Base-by-base conservation (phyloP, 148 eudicot species). In the Silene uniflora region DNA sequence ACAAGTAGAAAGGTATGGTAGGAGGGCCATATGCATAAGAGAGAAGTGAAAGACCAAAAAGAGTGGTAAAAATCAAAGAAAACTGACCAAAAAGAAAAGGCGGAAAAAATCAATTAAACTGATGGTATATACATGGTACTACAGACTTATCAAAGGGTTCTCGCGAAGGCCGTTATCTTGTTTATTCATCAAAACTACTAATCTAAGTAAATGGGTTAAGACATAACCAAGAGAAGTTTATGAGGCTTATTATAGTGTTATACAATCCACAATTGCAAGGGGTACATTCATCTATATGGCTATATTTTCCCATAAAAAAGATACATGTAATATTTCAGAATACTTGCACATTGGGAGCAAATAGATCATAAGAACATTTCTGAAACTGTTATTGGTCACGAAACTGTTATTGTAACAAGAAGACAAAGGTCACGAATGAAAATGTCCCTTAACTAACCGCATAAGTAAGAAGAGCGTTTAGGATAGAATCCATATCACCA, bases 401-500 rank as follows among this genome's bases (percentile, higher is more conserved):
- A 59, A 59, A 32, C 35, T 59, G 8, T 59, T 18, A 59, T 59
- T 59, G 22, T n/a, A 22, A 10, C 23, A 5, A 63, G 12, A 63
- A 63, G 10, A 63, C 4, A 66, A 66, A 66, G 21, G 19, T 29
- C 65, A 32, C 17, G 18, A 29, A 66, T 66, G 69, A 66, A 44
- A 66, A 35, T 42, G 78, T 65, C 23, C 61, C 32, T 56, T 56
- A 19, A 86, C 96, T 86, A 77, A 89, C 93, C n/a, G 84, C 42
- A 62, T 88, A 83, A 23, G 91, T 85, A 62, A 92, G 92, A 67
- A 89, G 79, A 11, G 87, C 72, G n/a, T 89, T 84, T 54, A 91
- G 67, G 63, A 91, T 88, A 11, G 80, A 49, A 16, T 89, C 89
- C 62, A 71, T 71, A 69, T 83, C 80, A 19, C 79, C 90, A 69